These are phyloP conservation scores for Oryza glumipatula DNA, from an alignment of 176 grass and related monocot genomes.

Conservation along the genomic window DNA sequence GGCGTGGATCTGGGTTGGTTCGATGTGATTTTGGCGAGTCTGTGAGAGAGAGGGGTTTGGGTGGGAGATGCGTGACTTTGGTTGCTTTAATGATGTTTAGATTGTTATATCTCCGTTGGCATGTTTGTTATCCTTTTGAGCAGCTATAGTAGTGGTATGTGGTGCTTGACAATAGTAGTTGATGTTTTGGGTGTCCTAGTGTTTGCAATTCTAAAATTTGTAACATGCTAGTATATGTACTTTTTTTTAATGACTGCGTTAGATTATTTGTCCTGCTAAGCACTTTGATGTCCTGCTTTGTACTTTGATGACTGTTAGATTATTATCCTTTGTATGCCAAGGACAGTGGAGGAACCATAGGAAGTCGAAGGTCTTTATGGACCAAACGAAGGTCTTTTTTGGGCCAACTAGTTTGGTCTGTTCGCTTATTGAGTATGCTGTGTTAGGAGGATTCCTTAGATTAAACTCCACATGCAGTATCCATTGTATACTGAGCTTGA, in stretches of 20 bases:
- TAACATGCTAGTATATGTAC: not conserved
- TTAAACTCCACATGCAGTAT: not conserved
- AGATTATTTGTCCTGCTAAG: not conserved
- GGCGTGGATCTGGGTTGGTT: slow-evolving; percentile 29
- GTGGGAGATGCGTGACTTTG: not conserved
- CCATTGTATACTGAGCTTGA: not conserved
- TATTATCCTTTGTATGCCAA: not conserved
- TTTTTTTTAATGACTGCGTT: not conserved
- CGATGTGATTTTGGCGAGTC: not conserved
- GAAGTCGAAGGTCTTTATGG: not conserved
- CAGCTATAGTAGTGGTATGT: not conserved
- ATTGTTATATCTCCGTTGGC: not conserved
- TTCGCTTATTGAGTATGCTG: not conserved
- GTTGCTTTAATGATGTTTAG: too few species aligned
- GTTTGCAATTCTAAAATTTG: not conserved
- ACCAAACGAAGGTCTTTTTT: too few species aligned
- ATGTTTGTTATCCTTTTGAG: not conserved
- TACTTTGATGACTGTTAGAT: not conserved
- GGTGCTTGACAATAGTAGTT: not conserved
- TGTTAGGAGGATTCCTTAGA: not conserved
- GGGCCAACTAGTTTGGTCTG: too few species aligned
- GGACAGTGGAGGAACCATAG: not conserved
- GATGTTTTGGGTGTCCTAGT: not conserved
- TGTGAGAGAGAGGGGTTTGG: not conserved
- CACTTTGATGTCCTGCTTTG: too few species aligned